These are phyloP conservation scores for Leccinum olivaceopallidum DNA, from an alignment of 768 basidiomycete species.

Conservation along the genomic window DNA sequence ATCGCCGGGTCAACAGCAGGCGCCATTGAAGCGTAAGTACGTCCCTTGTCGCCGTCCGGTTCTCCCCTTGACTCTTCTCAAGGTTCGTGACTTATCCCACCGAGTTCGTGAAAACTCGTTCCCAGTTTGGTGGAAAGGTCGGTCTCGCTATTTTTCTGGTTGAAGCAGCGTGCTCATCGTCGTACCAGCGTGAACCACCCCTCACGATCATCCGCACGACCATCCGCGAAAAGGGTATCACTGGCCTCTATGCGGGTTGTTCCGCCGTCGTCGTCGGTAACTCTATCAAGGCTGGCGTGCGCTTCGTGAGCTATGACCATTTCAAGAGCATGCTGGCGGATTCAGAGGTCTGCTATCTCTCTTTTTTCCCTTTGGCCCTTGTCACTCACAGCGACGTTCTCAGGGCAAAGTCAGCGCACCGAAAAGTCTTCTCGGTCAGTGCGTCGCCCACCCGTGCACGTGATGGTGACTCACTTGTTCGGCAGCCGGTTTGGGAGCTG, in stretches of 20 bases:
- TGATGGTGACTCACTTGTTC: slow-evolving; percentile 12
- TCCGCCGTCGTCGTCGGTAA: slow-evolving; percentile 90
- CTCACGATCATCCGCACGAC: slow-evolving; percentile 76
- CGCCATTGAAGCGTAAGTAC: slow-evolving; percentile 79
- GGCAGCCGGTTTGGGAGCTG: slow-evolving; percentile 79
- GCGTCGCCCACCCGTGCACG: not conserved
- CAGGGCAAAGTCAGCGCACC: slow-evolving; percentile 92
- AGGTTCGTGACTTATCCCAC: slow-evolving; percentile 88
- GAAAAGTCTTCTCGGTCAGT: slow-evolving; percentile 74
- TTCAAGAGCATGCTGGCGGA: slow-evolving; percentile 87
- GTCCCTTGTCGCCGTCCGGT: slow-evolving; percentile 27
- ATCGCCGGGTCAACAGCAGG: slow-evolving; percentile 92
- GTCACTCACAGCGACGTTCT: not conserved
- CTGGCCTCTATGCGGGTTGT: slow-evolving; percentile 92
- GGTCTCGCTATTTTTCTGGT: slow-evolving; percentile 5
- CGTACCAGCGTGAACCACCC: slow-evolving; percentile 60
- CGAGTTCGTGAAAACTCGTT: slow-evolving; percentile 91
- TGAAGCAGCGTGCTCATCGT: not conserved
- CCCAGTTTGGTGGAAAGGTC: slow-evolving; percentile 86
- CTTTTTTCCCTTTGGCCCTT: not conserved
- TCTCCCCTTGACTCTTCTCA: slow-evolving; percentile 24
- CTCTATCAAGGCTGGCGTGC: slow-evolving; percentile 90
- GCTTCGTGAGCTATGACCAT: slow-evolving; percentile 93
- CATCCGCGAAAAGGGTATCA: slow-evolving; percentile 68
- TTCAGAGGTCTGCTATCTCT: slow-evolving; percentile 54